phyloP scores from a whole-genome alignment of 345 rosid genomes.

The Rhizophora mangle region DNA sequence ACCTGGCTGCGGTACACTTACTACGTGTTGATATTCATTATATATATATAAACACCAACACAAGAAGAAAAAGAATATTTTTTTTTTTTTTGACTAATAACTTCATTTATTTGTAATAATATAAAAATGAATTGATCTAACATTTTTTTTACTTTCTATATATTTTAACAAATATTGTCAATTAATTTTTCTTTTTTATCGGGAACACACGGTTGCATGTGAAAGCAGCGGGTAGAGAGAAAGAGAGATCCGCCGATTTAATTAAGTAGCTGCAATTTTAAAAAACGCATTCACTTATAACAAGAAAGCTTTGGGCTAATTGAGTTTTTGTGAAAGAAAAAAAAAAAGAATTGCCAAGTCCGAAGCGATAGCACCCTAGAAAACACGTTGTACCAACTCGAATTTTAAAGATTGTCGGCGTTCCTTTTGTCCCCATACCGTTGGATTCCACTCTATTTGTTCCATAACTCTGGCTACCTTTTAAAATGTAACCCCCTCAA shows the following conservation, averaged over 20 bases:
- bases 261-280: neutral
- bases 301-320: constrained; percentile 33
- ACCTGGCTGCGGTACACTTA: too few species aligned
- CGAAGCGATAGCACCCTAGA: constrained; percentile 40
- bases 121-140: too few species aligned
- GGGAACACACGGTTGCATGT: constrained; percentile 12
- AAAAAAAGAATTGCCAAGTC: constrained; percentile 17
- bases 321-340: neutral
- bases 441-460: constrained; percentile 2
- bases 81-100: too few species aligned
- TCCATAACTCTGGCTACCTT: neutral
- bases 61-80: too few species aligned
- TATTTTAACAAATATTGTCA: too few species aligned
- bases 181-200: neutral
- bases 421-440: constrained; percentile 37
- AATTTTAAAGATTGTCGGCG: constrained; percentile 33
- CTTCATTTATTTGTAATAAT: too few species aligned
- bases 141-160: neutral
- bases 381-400: constrained; percentile 36
- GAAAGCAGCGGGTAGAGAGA: neutral
- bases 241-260: constrained; percentile 23
- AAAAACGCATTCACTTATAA: constrained; percentile 24
- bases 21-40: too few species aligned
- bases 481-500: neutral
- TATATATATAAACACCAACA: too few species aligned